Evolutionary conservation across 495 filamentous ascomycete genomes (phyloP).

Genomic region (Aspergillus sclerotioniger): DNA sequence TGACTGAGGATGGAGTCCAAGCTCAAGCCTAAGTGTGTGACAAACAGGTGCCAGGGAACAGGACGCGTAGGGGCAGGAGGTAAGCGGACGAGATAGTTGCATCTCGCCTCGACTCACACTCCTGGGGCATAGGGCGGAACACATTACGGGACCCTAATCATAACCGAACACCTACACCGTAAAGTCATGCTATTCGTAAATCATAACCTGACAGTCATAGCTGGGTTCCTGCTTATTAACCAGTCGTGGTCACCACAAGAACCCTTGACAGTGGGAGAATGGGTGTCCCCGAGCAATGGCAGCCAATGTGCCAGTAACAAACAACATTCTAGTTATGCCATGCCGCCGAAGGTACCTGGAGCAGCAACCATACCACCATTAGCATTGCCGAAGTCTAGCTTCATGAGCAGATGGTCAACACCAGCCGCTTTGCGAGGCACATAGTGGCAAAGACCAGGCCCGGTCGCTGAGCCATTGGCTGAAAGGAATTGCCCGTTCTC

Average conservation of each 20-base stretch:
- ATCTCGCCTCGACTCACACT: background rate
- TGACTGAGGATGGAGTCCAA: background rate
- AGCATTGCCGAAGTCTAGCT: slow-evolving; percentile 68
- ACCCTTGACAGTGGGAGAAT: background rate
- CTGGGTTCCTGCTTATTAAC: background rate
- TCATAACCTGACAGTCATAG: background rate
- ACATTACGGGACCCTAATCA: background rate
- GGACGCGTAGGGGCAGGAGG: background rate
- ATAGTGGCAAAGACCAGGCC: slow-evolving; percentile 47
- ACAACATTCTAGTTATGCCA: background rate
- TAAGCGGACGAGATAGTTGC: background rate
- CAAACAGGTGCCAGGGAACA: background rate
- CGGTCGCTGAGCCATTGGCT: slow-evolving; percentile 13
- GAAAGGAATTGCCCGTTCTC: slow-evolving; percentile 15
- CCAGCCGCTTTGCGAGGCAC: slow-evolving; percentile 65
- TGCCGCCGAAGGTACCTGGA: background rate
- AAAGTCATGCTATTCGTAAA: background rate
- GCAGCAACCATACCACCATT: slow-evolving; percentile 18
- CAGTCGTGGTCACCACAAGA: background rate
- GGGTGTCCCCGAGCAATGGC: background rate
- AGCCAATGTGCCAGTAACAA: background rate
- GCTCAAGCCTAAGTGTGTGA: background rate
- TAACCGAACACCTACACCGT: background rate
- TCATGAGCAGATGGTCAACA: slow-evolving; percentile 80
- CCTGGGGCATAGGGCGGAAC: background rate